These are phyloP conservation scores for Pulveroboletus frians DNA, from an alignment of 768 basidiomycete genomes.

Conservation along the genomic window DNA sequence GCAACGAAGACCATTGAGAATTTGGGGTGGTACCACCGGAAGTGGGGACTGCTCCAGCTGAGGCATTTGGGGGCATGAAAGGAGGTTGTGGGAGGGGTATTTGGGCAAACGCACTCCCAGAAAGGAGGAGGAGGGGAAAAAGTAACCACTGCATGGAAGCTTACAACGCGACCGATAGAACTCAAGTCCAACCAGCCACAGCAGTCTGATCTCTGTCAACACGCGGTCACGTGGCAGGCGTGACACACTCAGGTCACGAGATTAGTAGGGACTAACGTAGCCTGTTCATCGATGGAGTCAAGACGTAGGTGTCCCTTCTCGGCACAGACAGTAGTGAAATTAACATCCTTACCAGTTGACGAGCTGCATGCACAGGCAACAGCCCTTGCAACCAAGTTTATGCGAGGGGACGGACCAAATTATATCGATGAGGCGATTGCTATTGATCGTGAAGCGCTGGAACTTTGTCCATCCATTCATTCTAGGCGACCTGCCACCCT, in stretches of 20 bases:
- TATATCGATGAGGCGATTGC: too few species aligned
- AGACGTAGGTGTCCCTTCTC: too few species aligned
- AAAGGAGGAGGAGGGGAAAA: conserved; percentile 15
- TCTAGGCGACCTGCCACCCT: too few species aligned
- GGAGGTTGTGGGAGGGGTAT: conserved; percentile 59
- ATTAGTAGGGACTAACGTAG: neutral
- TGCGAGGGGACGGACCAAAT: too few species aligned
- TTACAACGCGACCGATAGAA: too few species aligned
- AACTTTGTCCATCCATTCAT: too few species aligned
- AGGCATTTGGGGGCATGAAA: conserved; percentile 56
- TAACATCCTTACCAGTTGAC: too few species aligned
- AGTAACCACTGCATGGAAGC: conserved; percentile 18
- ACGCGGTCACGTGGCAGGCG: conserved; percentile 20
- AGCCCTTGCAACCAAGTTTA: too few species aligned
- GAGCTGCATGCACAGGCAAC: too few species aligned
- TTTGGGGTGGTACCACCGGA: conserved; percentile 45
- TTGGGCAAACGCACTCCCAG: conserved; percentile 43
- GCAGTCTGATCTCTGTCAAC: conserved; percentile 3
- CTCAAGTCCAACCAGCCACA: neutral
- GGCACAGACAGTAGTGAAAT: too few species aligned
- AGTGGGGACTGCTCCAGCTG: conserved; percentile 51
- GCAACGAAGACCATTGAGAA: conserved; percentile 73
- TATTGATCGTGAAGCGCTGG: too few species aligned
- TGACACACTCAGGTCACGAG: conserved; percentile 11
- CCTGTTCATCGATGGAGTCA: too few species aligned